These are phyloP conservation scores for Singerocomus rubriflavus DNA, from an alignment of 1,284 basidiomycete species.

Conservation along the genomic window DNA sequence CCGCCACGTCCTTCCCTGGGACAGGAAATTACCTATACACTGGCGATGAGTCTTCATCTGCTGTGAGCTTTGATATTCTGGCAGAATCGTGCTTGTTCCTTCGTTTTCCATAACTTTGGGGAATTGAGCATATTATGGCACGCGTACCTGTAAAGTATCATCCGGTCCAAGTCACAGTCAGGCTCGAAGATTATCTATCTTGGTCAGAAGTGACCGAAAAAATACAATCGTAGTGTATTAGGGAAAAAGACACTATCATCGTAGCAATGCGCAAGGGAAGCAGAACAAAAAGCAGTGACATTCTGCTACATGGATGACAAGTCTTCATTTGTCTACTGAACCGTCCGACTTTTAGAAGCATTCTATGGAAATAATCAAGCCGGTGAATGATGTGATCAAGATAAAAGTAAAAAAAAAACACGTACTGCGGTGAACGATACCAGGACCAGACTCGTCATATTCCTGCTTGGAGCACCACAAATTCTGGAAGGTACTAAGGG, in stretches of 20 bases:
- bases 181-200: constrained; percentile 3
- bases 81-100: background rate
- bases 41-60: constrained; percentile 22
- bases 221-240: constrained; percentile 28
- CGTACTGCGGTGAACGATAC: constrained; percentile 80
- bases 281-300: constrained; percentile 20
- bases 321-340: constrained; percentile 22
- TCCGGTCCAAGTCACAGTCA: background rate
- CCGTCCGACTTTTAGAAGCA: constrained; percentile 31
- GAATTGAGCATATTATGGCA: too few species aligned
- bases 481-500: constrained; percentile 95
- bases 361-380: constrained; percentile 19
- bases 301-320: constrained; percentile 29
- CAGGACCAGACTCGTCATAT: constrained; percentile 86
- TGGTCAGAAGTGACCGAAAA: constrained; percentile 8
- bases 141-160: too few species aligned
- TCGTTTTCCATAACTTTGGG: background rate
- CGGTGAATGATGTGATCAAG: background rate
- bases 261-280: constrained; percentile 16
- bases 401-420: constrained; percentile 14
- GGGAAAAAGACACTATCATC: constrained; percentile 14
- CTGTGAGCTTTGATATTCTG: constrained; percentile 25
- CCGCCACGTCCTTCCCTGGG: constrained; percentile 14
- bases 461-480: constrained; percentile 92
- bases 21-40: constrained; percentile 32